phyloP scores from a whole-genome alignment of 1,284 basidiomycete species.

The Ganoderma lucidum region DNA sequence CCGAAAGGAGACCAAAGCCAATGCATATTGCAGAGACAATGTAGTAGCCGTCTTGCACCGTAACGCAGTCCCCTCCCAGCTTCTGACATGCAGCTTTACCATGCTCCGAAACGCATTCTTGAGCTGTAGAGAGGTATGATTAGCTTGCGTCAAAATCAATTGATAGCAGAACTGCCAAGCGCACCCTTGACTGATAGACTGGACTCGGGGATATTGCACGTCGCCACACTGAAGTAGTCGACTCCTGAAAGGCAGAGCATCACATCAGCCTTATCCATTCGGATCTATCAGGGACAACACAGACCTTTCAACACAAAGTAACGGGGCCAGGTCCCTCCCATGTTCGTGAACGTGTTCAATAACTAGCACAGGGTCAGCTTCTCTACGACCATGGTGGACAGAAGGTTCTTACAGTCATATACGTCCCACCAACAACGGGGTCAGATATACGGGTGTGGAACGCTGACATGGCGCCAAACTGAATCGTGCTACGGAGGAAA shows the following conservation, averaged over 20 bases:
- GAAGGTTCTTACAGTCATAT: slow-evolving; percentile 85
- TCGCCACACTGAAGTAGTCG: slow-evolving; percentile 86
- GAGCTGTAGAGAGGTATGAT: slow-evolving; percentile 51
- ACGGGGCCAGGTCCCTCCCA: slow-evolving; percentile 98
- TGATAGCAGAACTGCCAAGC: slow-evolving; percentile 23
- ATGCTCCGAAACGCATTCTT: slow-evolving; percentile 90
- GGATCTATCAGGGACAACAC: slow-evolving; percentile 1
- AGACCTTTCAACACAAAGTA: slow-evolving; percentile 90
- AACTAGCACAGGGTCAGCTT: slow-evolving; percentile 58
- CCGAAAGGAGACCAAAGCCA: slow-evolving; percentile 72
- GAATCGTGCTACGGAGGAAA: slow-evolving; percentile 77
- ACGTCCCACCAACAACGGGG: slow-evolving; percentile 96
- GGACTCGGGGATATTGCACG: slow-evolving; percentile 74
- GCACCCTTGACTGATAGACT: slow-evolving; percentile 69
- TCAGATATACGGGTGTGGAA: slow-evolving; percentile 99
- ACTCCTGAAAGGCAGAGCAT: slow-evolving; percentile 60
- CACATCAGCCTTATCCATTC: neutral
- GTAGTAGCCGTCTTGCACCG: slow-evolving; percentile 93
- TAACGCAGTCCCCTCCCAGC: slow-evolving; percentile 83
- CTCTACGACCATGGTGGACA: slow-evolving; percentile 11
- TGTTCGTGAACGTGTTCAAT: slow-evolving; percentile 95
- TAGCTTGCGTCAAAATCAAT: neutral
- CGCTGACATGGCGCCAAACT: slow-evolving; percentile 98
- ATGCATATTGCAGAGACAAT: slow-evolving; percentile 86
- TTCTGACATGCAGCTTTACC: slow-evolving; percentile 85